phyloP scores from a whole-genome alignment of 2,329 filamentous ascomycete genomes.

The Arthrinium phaeospermum region DNA sequence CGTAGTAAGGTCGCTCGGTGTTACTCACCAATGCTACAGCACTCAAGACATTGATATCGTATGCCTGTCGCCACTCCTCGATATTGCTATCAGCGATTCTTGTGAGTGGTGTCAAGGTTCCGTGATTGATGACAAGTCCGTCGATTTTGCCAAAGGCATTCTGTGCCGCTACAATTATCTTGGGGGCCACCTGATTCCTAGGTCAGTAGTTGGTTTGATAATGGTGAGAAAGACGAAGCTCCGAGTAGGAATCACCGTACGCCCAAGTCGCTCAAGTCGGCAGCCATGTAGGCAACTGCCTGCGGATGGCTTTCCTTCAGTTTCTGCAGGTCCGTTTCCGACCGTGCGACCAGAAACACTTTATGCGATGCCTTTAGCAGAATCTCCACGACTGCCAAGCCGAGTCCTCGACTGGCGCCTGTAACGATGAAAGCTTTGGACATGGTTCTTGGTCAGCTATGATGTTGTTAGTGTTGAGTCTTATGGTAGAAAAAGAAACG shows the following conservation, averaged over 20 bases:
- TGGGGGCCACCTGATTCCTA: slow-evolving; percentile 55
- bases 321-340: slow-evolving; percentile 52
- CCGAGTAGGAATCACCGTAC: slow-evolving; percentile 39
- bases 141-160: slow-evolving; percentile 76
- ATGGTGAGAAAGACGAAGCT: not conserved
- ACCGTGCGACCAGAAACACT: slow-evolving; percentile 64
- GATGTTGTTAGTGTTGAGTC: not conserved
- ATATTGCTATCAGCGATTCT: slow-evolving; percentile 70
- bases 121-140: slow-evolving; percentile 87
- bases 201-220: slow-evolving; percentile 15
- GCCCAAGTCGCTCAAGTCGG: slow-evolving; percentile 59
- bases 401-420: slow-evolving; percentile 68
- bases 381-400: slow-evolving; percentile 58
- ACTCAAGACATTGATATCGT: slow-evolving; percentile 88
- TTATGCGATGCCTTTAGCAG: slow-evolving; percentile 61
- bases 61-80: slow-evolving; percentile 76
- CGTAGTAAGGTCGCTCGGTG: not conserved
- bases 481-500: slow-evolving; percentile 2
- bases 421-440: slow-evolving; percentile 74
- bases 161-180: slow-evolving; percentile 69
- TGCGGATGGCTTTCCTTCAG: slow-evolving; percentile 57
- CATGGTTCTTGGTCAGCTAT: slow-evolving; percentile 37
- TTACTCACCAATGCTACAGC: slow-evolving; percentile 73
- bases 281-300: slow-evolving; percentile 61
- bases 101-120: slow-evolving; percentile 76